Base-by-base conservation (phyloP, 2,329 filamentous ascomycete genomes). In the Hypoxylon sp. region DNA sequence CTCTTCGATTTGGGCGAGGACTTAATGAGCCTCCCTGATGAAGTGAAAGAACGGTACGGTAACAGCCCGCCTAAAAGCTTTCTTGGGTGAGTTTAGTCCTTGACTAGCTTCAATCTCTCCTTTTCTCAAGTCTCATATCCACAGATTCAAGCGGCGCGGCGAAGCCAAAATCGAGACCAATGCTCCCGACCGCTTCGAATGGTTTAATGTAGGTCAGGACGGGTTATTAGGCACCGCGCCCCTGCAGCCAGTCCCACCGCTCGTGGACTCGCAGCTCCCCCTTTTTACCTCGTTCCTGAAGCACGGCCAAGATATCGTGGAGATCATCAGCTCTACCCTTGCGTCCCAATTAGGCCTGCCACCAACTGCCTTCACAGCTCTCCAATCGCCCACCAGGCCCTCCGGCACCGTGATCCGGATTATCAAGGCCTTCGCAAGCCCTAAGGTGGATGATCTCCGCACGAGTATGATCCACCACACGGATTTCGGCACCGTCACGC, bases 401-500 rank as follows among this genome's bases (percentile, higher is more conserved):
- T 78, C 78, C 1, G 76, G 70, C 5, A 79, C 75, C 5, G 72
- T 74, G 13, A 26, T 73, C n/a, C 59, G 72, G 1, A 14, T 75
- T 22, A 59, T 73, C 44, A 73, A 42, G 74, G 59, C 42, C 60
- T 5, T 73, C 60, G 48, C 73, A 69, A 14, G 68, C 71, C 51
- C 67, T 58, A 11, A 42, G 14, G 48, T 54, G 26, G 48, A 52
- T 19, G 70, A 75, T n/a, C 66, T 74, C 0, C 69, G 74, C 50
- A 74, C 73, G 22, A 73, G 67, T 37, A 74, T 78, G 63, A 68
- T 74, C 10, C 72, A 76, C 13, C 79, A 82, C 52, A 80, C 78
- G 0, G 80, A 81, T 59, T 78, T 81, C 48, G 80, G 80, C 1
- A 76, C 74, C 4, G 73, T 81, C 11, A 81, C 81, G 0, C 70